Percentiles rank a stretch among this genome's conserved stretches.
These are phyloP conservation scores for Euphorbia celastroides DNA, from an alignment of 441 rosid species.

Conservation along the genomic window DNA sequence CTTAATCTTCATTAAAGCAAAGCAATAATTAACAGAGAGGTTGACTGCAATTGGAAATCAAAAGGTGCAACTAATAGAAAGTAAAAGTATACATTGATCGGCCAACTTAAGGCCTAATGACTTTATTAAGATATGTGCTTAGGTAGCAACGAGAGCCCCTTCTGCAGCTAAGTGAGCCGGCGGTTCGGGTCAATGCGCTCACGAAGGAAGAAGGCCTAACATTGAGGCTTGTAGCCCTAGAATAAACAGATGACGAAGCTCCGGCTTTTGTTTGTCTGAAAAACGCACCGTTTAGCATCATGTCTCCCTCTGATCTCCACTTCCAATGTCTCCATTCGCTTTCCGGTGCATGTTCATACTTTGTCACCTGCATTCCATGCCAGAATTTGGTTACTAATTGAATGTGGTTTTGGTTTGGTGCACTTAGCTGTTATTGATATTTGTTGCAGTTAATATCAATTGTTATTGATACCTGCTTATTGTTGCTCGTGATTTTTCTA, in stretches of 20 bases:
- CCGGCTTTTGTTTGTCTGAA: constrained; percentile 50
- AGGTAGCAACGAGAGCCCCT: constrained; percentile 36
- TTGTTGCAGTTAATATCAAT: too few species aligned
- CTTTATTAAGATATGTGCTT: too few species aligned
- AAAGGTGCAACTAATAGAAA: neutral
- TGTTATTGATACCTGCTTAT: too few species aligned
- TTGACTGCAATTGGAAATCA: neutral
- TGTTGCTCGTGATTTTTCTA: too few species aligned
- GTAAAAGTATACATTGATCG: too few species aligned
- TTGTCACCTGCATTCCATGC: constrained; percentile 63
- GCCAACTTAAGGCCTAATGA: neutral
- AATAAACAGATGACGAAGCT: constrained; percentile 48
- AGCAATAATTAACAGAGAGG: constrained; percentile 5
- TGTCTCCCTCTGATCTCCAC: constrained; percentile 66
- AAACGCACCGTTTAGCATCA: constrained; percentile 55
- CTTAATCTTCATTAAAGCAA: constrained; percentile 8
- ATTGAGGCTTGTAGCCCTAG: constrained; percentile 53
- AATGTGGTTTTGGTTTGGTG: too few species aligned
- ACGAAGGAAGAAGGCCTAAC: constrained; percentile 55
- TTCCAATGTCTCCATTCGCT: constrained; percentile 53
- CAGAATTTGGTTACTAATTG: too few species aligned
- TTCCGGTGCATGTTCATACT: constrained; percentile 43
- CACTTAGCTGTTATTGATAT: too few species aligned
- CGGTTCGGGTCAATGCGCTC: constrained; percentile 36
- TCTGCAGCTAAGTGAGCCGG: constrained; percentile 51